phyloP scores from a whole-genome alignment of 1,139 yeast species.

The Pichia inconspicua region DNA sequence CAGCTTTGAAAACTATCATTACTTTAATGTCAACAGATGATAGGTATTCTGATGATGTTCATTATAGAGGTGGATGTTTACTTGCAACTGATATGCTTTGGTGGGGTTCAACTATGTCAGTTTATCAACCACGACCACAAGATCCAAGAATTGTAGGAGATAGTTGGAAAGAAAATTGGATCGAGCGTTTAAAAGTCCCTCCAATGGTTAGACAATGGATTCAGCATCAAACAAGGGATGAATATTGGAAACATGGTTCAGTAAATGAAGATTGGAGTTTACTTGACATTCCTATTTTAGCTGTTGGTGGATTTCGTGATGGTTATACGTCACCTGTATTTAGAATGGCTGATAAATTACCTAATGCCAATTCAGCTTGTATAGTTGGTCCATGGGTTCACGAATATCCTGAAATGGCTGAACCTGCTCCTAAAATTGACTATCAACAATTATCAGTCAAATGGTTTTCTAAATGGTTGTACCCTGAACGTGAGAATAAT shows the following conservation, averaged over 20 bases:
- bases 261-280: conserved; percentile 33
- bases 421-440: conserved; percentile 36
- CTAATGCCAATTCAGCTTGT: conserved; percentile 27
- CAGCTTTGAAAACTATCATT: conserved; percentile 34
- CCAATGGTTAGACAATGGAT: conserved; percentile 36
- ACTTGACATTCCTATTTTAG: conserved; percentile 35
- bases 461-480: conserved; percentile 34
- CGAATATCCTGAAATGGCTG: conserved; percentile 39
- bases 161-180: conserved; percentile 34
- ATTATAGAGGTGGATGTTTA: conserved; percentile 37
- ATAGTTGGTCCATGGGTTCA: conserved; percentile 41
- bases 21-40: conserved; percentile 38
- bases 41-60: conserved; percentile 38
- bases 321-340: conserved; percentile 37
- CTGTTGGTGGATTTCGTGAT: conserved; percentile 39
- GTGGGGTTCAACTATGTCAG: conserved; percentile 40
- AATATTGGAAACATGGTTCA: conserved; percentile 38
- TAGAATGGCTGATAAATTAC: conserved; percentile 33
- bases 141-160: conserved; percentile 34
- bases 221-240: conserved; percentile 35
- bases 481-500: conserved; percentile 20
- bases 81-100: conserved; percentile 37
- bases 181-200: conserved; percentile 28
- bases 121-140: conserved; percentile 36
- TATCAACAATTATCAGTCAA: conserved; percentile 32